Evolutionary conservation across 2,329 filamentous ascomycete species (phyloP), one percentile per base, ranked within the genome.

Genomic region (Furcasterigmium sp.): DNA sequence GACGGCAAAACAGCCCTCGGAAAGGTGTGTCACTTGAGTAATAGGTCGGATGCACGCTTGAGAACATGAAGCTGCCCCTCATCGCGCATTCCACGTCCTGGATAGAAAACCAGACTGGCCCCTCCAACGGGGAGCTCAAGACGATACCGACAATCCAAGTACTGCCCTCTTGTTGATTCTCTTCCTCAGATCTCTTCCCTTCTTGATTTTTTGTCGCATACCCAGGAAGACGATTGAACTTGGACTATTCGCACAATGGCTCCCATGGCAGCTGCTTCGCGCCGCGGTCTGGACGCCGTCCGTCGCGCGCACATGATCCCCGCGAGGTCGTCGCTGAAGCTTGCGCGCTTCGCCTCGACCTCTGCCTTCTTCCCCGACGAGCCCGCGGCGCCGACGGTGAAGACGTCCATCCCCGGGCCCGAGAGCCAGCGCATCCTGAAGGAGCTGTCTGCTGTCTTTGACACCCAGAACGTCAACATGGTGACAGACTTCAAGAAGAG

Each of bases 401-500:
- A 51, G 45, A 65, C 63, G 41, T 61, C 64, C 56, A 58, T 67
- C 35, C 65, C 65, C 45, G 65, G 65, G 32, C 65, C 65, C 25
- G 48, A 61, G 50, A 65, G 64, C 49, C 61, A 61, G 59, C 61
- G 62, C 44, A 58, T 57, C 44, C 51, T 59, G 39, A 59, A 66
- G 55, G 54, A 72, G 48, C 62, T 77, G 34, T 63, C 73, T 48
- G 57, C 62, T 41, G 63, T 76, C 47, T 76, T 75, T 47, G 73
- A 77, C 53, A 70, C 70, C 28, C 64, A 73, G 38, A 72, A 69
- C 43, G 63, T 76, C 44, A 69, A 75, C 58, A 73, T 76, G 55
- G 64, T 76, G 41, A 72, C 70, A 41, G 68, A 76, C 55, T 77
- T 76, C 50, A 58, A 70, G 40, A 69, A 75, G 61, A 74, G 70